Base-by-base conservation (phyloP, 768 basidiomycete species). In the Hypholoma sublateritium region DNA sequence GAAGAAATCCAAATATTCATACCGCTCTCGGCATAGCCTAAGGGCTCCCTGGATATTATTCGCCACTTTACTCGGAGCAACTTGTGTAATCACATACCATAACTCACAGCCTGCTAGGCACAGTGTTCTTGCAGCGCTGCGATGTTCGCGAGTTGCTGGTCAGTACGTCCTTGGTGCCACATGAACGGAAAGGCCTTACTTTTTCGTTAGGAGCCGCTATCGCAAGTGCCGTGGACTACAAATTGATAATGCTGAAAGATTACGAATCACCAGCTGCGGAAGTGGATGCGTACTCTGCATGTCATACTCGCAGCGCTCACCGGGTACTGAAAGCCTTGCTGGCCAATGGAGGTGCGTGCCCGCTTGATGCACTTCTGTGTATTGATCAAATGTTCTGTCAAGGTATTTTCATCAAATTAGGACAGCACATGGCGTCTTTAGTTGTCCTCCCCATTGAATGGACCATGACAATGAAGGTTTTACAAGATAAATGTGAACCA, bases 401-500 rank as follows among this genome's bases (percentile, higher is more conserved):
- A 87, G 90, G 90, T 16, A 83, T 94, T 21, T 93, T 91, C 69
- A 91, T 95, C 65, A 93, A 94, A 68, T 70, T 93, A 64, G 97
- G 95, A 2, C 96, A 99, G 86, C 77, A 87, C 89, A 74, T 91
- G 89, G 68, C 89, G 75, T 67, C 78, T 70, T 76, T 91, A 59
- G 67, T 78, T 36, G 75, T 83, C 14, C 75, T 84, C 55, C 81
- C 81, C 5, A 68, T 71, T 21, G 81, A 82, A 66, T 83, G 81
- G 80, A 82, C 80, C 11, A 72, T 69, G 22, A 74, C 77, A 0
- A 80, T 82, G 80, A 67, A 75, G 39, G 76, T 79, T 8, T 72
- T 93, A 56, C 95, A 98, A 69, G 97, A 98, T 74, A 89, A 89
- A 66, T 99, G 97, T 70, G 89, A 91, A 56, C 91, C 95, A 1